Evolutionary conservation across 768 basidiomycete genomes (phyloP), one percentile per base, ranked within the genome.

Genomic region (Termitomyces sp.): DNA sequence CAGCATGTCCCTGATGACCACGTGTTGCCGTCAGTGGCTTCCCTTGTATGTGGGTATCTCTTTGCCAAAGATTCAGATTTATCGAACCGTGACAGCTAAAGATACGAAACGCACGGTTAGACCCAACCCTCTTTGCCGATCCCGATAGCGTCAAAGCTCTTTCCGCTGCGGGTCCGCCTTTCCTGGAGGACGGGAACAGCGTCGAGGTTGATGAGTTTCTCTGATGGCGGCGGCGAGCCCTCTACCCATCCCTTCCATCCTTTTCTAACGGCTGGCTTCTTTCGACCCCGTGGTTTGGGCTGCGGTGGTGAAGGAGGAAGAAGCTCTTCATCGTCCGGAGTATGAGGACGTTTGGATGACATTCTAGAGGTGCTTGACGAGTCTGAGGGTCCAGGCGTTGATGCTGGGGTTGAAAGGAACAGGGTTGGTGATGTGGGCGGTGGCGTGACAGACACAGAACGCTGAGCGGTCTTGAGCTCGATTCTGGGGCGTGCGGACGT

Each of bases 211-310:
- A 91, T 91, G 51, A 91, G 74, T 69, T 90, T 91, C 64, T 84
- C 80, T 16, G 88, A 89, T 21, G 90, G 87, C 52, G 84, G 83
- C 25, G 88, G 88, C 21, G 89, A 90, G 62, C 89, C 89, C 74
- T 91, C 90, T 21, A 92, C 87, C 90, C 90, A 92, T 39, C 90
- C 90, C 75, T 92, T 92, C 90, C 90, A 92, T 17, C 90, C 90
- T 69, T 92, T 92, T 72, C 79, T 85, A 35, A 80, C 85, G 0
- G 85, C 78, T 43, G 79, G 73, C 62, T 86, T 85, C 75, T 82
- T 89, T 68, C 77, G 80, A 44, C 79, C 78, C n/a, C 69, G 73
- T 27, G 63, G 67, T 25, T 64, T 63, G 11, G 67, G 60, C 60
- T 65, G 53, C 68, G 64, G 61, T 68, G 64, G 61, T 11, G 61